Evolutionary conservation across 2,329 filamentous ascomycete genomes (phyloP).

Genomic region (Ascochyta clinopodiicola): DNA sequence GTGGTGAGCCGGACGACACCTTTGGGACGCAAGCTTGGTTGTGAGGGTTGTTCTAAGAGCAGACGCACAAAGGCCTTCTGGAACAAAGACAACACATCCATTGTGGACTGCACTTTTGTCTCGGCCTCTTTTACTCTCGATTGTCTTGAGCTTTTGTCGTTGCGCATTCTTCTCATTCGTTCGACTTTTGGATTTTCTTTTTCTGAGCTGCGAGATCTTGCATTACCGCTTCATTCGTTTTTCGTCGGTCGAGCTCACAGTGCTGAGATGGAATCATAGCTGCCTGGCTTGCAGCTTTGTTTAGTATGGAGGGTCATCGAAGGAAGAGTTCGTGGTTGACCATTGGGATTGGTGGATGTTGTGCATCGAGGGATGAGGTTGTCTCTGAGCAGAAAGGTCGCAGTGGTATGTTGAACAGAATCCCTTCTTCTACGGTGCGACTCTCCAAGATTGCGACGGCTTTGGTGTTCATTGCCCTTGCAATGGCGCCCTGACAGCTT

Average conservation of each 20-base stretch:
- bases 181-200: slow-evolving; percentile 14
- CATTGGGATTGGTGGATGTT: slow-evolving; percentile 44
- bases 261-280: slow-evolving; percentile 30
- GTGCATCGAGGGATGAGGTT: slow-evolving; percentile 42
- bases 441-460: not conserved
- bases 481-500: slow-evolving; percentile 8
- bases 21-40: slow-evolving; percentile 19
- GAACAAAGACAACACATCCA: slow-evolving; percentile 17
- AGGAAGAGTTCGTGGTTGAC: slow-evolving; percentile 42
- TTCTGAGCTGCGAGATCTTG: not conserved
- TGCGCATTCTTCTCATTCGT: slow-evolving; percentile 15
- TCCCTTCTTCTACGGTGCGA: slow-evolving; percentile 12
- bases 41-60: slow-evolving; percentile 3
- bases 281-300: slow-evolving; percentile 37
- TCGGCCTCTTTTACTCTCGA: slow-evolving; percentile 6
- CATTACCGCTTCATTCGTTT: slow-evolving; percentile 17
- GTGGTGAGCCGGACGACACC: slow-evolving; percentile 26
- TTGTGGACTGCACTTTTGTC: slow-evolving; percentile 4
- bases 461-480: not conserved
- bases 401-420: slow-evolving; percentile 36
- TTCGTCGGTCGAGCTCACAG: not conserved
- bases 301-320: slow-evolving; percentile 29
- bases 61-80: slow-evolving; percentile 14
- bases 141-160: slow-evolving; percentile 5
- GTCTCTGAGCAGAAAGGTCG: slow-evolving; percentile 33